A percentile compares a stretch with the other conserved stretches of the same genome.
Evolutionary conservation across 2,329 filamentous ascomycete species (phyloP).

Genomic region (Claviceps digitariae): DNA sequence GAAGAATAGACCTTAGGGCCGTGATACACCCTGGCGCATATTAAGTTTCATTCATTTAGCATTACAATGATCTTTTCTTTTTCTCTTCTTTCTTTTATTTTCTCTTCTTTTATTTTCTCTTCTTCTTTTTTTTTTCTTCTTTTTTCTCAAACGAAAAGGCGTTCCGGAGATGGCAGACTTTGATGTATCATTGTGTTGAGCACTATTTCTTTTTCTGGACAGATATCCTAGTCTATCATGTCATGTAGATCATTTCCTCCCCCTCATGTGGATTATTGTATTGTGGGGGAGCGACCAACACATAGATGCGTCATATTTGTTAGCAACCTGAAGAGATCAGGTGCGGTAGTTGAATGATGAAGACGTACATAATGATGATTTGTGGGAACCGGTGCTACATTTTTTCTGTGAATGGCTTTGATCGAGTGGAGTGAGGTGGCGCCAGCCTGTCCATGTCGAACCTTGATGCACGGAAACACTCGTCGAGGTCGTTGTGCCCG

Average conservation of each 20-base stretch:
- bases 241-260: not conserved
- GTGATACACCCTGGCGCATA: slow-evolving; percentile 2
- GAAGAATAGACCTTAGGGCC: not conserved
- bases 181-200: slow-evolving; percentile 1
- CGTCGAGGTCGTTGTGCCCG: no score
- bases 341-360: not conserved
- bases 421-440: no score
- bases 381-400: not conserved
- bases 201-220: not conserved
- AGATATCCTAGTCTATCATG: not conserved
- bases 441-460: no score
- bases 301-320: not conserved
- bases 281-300: not conserved
- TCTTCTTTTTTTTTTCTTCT: not conserved
- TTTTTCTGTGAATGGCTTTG: not conserved
- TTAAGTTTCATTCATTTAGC: not conserved
- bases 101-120: not conserved
- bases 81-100: not conserved
- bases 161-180: slow-evolving; percentile 2
- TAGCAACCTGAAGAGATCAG: not conserved
- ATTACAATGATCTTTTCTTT: not conserved
- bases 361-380: not conserved
- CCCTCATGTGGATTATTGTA: not conserved
- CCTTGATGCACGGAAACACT: no score
- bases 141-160: not conserved